A percentile compares a stretch with the other conserved stretches of the same genome.
Evolutionary conservation across 2,329 filamentous ascomycete species (phyloP).

Genomic region (Tolypocladium inflatum): DNA sequence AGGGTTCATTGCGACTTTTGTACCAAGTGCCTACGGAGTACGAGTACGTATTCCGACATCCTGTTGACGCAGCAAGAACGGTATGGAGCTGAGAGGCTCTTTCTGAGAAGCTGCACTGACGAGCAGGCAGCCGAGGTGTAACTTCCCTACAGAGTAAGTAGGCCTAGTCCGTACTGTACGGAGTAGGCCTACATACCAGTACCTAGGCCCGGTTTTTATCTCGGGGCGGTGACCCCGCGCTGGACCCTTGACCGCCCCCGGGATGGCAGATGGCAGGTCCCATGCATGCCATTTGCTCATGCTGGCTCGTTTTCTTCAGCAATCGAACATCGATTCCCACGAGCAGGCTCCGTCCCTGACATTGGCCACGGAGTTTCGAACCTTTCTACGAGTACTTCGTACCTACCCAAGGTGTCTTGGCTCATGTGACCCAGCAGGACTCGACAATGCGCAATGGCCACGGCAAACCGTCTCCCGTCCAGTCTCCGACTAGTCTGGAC

Average conservation of each 20-base stretch:
- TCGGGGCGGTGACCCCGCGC: neutral
- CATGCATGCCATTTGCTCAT: neutral
- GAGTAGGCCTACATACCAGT: no score
- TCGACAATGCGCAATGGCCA: no score
- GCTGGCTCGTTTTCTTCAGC: neutral
- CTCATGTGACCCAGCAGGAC: neutral
- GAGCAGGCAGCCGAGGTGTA: neutral
- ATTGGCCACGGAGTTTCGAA: neutral
- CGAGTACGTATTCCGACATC: no score
- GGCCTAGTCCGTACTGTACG: no score
- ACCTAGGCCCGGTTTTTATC: neutral
- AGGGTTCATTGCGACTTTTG: neutral
- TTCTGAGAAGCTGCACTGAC: neutral
- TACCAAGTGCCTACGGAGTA: no score
- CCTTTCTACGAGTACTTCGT: neutral
- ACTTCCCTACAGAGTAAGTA: neutral
- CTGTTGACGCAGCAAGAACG: neutral
- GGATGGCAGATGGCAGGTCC: neutral
- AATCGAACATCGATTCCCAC: neutral
- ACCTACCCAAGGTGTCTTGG: neutral
- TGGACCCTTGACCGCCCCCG: neutral
- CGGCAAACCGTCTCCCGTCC: no score
- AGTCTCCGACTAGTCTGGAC: neutral
- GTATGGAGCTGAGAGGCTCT: neutral
- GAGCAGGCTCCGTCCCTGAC: neutral